phyloP scores from a whole-genome alignment of 768 basidiomycete species.

The Boletus insuetus region DNA sequence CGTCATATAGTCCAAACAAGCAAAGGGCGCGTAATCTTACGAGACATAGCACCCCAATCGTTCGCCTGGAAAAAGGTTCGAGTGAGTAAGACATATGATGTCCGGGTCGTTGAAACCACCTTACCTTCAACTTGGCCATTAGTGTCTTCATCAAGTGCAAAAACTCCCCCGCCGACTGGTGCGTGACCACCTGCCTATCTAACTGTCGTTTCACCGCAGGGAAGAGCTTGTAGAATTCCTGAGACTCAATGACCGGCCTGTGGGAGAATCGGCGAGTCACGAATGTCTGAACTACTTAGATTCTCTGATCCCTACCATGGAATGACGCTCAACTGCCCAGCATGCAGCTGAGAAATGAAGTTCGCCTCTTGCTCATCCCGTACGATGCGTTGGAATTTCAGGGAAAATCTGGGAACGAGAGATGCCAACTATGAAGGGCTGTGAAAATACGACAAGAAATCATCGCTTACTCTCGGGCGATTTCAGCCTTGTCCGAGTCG shows the following conservation, averaged over 20 bases:
- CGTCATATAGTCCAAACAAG: not conserved
- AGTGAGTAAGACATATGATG: not conserved
- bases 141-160: constrained; percentile 56
- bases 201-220: constrained; percentile 43
- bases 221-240: constrained; percentile 56
- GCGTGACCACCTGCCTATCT: constrained; percentile 48
- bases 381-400: constrained; percentile 60
- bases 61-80: constrained; percentile 40
- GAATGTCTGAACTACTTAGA: not conserved
- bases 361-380: constrained; percentile 58
- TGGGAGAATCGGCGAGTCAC: not conserved
- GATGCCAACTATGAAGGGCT: not conserved
- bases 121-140: constrained; percentile 67
- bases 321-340: constrained; percentile 52
- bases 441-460: not conserved
- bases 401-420: constrained; percentile 40
- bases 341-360: constrained; percentile 59
- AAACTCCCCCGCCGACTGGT: constrained; percentile 51
- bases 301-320: constrained; percentile 44
- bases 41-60: constrained; percentile 65
- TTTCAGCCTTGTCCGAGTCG: constrained; percentile 57
- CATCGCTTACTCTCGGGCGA: constrained; percentile 49
- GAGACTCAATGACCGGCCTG: constrained; percentile 59
- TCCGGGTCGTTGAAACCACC: not conserved
- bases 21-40: constrained; percentile 33